Conservation (phyloP, 345 rosid genomes). For the Aurinia saxatilis region DNA sequence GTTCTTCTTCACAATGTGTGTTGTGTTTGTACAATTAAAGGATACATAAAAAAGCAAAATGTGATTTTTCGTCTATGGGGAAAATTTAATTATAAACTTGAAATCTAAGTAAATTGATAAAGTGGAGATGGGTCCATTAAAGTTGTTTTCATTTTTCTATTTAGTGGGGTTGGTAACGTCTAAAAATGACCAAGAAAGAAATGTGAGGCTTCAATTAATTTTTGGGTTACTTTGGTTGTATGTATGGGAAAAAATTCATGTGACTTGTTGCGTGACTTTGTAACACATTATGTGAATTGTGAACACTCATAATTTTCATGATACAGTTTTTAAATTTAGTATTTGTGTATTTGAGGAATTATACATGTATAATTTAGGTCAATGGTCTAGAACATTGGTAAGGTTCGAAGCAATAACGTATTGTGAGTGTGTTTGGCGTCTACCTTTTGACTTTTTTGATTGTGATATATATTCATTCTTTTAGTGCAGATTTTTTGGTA, state of each 20-base stretch:
- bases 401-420: conserved; percentile 14
- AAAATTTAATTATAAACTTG: conserved; percentile 11
- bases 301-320: neutral
- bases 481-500: conserved; percentile 21
- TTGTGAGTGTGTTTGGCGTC: conserved; percentile 25
- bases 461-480: conserved; percentile 4
- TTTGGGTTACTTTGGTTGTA: conserved; percentile 1
- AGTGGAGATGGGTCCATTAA: conserved; percentile 26
- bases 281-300: conserved; percentile 13
- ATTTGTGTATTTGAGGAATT: neutral
- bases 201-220: conserved; percentile 21
- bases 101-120: conserved; percentile 24
- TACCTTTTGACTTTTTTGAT: conserved; percentile 29
- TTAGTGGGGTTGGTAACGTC: conserved; percentile 32
- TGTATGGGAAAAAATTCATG: conserved; percentile 22
- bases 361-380: conserved; percentile 3
- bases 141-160: neutral
- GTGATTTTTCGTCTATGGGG: conserved; percentile 1
- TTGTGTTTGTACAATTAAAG: neutral
- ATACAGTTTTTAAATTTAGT: neutral
- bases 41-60: conserved; percentile 13
- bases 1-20: conserved; percentile 7
- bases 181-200: conserved; percentile 21
- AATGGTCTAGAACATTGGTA: conserved; percentile 13
- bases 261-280: conserved; percentile 26